Conservation (phyloP, 306 rosid genomes). For the Cucurbita maxima region DNA sequence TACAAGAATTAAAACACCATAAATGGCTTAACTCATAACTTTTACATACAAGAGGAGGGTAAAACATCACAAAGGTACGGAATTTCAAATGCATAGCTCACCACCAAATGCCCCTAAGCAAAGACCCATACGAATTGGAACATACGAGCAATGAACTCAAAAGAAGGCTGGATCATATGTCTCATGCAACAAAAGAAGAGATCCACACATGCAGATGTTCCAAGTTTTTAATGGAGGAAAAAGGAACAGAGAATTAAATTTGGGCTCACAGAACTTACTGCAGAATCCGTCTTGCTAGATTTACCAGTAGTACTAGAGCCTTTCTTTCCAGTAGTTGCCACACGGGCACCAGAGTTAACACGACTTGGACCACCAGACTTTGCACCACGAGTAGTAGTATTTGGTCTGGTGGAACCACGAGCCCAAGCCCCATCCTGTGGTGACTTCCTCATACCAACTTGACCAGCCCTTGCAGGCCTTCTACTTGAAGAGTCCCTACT, state of each 20-base stretch:
- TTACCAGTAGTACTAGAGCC: conserved; percentile 36
- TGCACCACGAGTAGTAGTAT: conserved; percentile 48
- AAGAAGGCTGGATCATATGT: neutral
- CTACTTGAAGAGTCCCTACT: conserved; percentile 50
- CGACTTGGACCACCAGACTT: conserved; percentile 42
- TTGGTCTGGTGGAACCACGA: conserved; percentile 48
- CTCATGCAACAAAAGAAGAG: neutral
- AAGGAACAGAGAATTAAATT: neutral
- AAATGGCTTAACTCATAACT: neutral
- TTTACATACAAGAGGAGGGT: neutral
- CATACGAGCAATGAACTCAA: neutral
- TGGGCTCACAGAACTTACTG: conserved; percentile 25
- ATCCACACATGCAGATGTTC: neutral
- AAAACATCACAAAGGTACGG: neutral
- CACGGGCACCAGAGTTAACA: conserved; percentile 41
- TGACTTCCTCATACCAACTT: conserved; percentile 48
- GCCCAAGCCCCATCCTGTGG: conserved; percentile 79
- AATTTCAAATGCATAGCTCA: neutral
- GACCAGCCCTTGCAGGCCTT: conserved; percentile 58
- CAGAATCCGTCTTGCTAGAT: conserved; percentile 52
- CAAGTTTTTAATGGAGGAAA: neutral
- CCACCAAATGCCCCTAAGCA: neutral
- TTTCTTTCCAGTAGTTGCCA: conserved; percentile 52
- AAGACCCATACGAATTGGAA: neutral
- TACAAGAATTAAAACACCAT: neutral